phyloP scores from a whole-genome alignment of 257 asterid species.

The Solanum infundibuliforme region DNA sequence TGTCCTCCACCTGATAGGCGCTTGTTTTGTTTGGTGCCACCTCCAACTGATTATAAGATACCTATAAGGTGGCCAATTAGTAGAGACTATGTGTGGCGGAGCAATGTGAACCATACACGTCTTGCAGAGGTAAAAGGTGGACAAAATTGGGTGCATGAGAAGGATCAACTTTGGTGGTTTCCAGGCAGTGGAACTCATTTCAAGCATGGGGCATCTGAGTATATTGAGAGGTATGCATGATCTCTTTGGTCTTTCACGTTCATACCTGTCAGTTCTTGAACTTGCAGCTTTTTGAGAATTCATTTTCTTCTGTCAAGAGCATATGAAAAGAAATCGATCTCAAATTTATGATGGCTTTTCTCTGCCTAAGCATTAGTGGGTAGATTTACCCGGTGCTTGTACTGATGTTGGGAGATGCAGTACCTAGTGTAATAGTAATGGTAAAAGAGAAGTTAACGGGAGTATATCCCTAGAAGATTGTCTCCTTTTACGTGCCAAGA shows the following conservation, averaged over 20 bases:
- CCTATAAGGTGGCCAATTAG: slow-evolving; percentile 90
- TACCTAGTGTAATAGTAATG: neutral
- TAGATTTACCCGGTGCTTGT: too few relatives aligned
- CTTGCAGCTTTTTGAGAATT: neutral
- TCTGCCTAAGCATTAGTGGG: neutral
- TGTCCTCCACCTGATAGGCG: slow-evolving; percentile 65
- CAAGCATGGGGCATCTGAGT: slow-evolving; percentile 94
- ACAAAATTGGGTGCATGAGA: slow-evolving; percentile 91
- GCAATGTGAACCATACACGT: slow-evolving; percentile 83
- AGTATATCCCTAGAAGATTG: neutral
- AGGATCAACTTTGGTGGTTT: slow-evolving; percentile 80
- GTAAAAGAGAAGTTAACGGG: neutral
- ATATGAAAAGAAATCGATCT: neutral
- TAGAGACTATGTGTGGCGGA: slow-evolving; percentile 75
- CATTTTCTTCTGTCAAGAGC: neutral
- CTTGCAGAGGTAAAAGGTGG: slow-evolving; percentile 96
- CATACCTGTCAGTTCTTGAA: neutral
- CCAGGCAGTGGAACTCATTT: slow-evolving; percentile 99
- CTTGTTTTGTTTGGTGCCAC: slow-evolving; percentile 81
- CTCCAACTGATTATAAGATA: slow-evolving; percentile 81
- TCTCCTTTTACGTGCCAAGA: neutral
- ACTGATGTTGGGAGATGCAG: too few relatives aligned
- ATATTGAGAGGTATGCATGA: slow-evolving; percentile 59
- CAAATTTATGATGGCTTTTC: neutral
- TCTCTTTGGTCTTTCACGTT: neutral